phyloP scores from a whole-genome alignment of 2,329 filamentous ascomycete species.

The Piedraia hortae region DNA sequence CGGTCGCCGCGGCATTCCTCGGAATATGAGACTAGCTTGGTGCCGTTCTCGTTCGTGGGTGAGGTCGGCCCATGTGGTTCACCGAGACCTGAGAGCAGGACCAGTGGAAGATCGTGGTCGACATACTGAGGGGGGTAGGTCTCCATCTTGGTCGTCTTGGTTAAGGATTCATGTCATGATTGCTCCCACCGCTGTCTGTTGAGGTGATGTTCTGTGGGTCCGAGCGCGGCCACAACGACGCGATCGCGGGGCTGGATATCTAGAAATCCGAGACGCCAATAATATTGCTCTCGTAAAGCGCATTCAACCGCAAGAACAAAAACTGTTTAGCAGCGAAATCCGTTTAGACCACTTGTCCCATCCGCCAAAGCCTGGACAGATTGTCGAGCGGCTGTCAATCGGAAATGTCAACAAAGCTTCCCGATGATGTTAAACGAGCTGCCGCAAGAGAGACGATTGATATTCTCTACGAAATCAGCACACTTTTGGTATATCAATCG shows the following conservation, averaged over 20 bases:
- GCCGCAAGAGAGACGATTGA: slow-evolving; percentile 52
- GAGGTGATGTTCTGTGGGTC: too few relatives aligned
- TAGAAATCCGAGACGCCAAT: too few relatives aligned
- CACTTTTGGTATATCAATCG: slow-evolving; percentile 42
- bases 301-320: too few relatives aligned
- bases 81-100: slow-evolving; percentile 54
- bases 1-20: slow-evolving; percentile 7
- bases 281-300: too few relatives aligned
- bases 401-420: slow-evolving; percentile 9
- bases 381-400: background rate
- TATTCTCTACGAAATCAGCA: slow-evolving; percentile 48
- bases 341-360: too few relatives aligned
- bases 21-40: slow-evolving; percentile 6
- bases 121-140: slow-evolving; percentile 55
- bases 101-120: slow-evolving; percentile 60
- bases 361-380: too few relatives aligned
- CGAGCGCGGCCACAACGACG: too few relatives aligned
- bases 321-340: too few relatives aligned
- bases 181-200: too few relatives aligned
- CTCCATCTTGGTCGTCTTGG: slow-evolving; percentile 40
- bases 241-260: too few relatives aligned
- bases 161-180: too few relatives aligned
- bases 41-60: slow-evolving; percentile 8
- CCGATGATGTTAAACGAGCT: slow-evolving; percentile 37
- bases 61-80: slow-evolving; percentile 4